Base-by-base conservation (phyloP, 192 early-diverging fungal species). In the Hyaloraphidium curvatum region DNA sequence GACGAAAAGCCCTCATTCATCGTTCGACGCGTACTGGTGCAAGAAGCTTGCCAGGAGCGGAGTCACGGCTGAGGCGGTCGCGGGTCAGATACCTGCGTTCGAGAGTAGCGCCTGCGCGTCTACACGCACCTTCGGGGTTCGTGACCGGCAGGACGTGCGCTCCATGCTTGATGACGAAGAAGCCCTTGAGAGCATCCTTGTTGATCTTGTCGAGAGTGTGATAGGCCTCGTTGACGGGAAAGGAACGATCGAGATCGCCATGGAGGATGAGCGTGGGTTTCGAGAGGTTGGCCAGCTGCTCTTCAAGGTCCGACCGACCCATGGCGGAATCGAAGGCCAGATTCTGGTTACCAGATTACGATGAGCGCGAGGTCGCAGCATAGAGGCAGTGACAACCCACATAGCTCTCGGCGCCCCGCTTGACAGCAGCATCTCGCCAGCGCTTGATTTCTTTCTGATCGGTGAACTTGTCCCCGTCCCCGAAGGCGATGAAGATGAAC, bases 101-200 rank as follows among this genome's bases (percentile, higher is more conserved):
- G n/a, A n/a, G n/a, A n/a, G n/a, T n/a, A n/a, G n/a, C n/a, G n/a
- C n/a, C n/a, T n/a, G n/a, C n/a, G n/a, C n/a, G n/a, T n/a, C n/a
- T n/a, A 37, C 7, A 37, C 43, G 14, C 43, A 48, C 43, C 5
- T 48, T 48, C 43, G 7, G 43, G 43, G 43, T 48, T 5, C 14
- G 43, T 48, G 7, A 48, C 14, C 14, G 43, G 43, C 7, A 48
- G 43, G 11, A 48, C 43, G 43, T 48, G 43, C 17, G 43, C 43
- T 9, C 43, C 43, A 25, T 19, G 7, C 43, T 11, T 7, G 43
- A 48, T 19, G 7, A 48, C 4, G 19, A 25, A 14, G 43, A 48
- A 19, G 25, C 23, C 43, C 7, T 19, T 48, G 7, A 48, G 7
- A 19, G 43, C 43, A 5, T 11, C 43, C 9, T 25, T 25, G 33